These are phyloP conservation scores for Tolypocladium endophyticum DNA, from an alignment of 2,329 filamentous ascomycete species.

Conservation along the genomic window DNA sequence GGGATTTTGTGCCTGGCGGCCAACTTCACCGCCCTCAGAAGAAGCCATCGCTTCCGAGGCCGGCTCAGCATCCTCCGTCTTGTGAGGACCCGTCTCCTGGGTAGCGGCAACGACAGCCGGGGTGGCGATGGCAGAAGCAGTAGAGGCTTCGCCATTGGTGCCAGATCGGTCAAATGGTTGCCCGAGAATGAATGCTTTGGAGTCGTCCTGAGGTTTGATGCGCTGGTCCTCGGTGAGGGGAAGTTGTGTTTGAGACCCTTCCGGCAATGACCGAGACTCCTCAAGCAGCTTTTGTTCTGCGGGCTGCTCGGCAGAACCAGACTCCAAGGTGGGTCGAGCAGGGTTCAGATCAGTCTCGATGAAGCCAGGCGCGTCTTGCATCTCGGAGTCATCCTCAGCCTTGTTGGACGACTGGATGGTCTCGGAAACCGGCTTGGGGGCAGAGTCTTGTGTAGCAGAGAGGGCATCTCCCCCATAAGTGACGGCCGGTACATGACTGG, in stretches of 20 bases:
- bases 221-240: background rate
- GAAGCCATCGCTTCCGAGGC: background rate
- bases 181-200: too few relatives aligned
- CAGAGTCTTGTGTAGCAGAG: background rate
- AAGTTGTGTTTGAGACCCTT: background rate
- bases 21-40: background rate
- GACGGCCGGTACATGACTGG: background rate
- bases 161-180: background rate
- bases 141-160: background rate
- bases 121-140: background rate
- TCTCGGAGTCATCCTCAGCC: background rate
- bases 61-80: background rate
- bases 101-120: background rate
- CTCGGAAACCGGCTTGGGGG: background rate
- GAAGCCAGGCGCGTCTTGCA: background rate
- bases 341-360: background rate
- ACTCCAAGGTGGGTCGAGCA: background rate
- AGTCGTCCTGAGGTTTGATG: background rate
- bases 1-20: background rate
- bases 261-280: background rate
- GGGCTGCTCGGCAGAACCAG: background rate
- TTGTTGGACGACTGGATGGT: background rate
- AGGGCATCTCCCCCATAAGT: background rate
- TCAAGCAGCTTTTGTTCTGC: background rate
- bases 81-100: background rate